Conservation (phyloP, 768 basidiomycete species). For the Roridomyces roridus region DNA sequence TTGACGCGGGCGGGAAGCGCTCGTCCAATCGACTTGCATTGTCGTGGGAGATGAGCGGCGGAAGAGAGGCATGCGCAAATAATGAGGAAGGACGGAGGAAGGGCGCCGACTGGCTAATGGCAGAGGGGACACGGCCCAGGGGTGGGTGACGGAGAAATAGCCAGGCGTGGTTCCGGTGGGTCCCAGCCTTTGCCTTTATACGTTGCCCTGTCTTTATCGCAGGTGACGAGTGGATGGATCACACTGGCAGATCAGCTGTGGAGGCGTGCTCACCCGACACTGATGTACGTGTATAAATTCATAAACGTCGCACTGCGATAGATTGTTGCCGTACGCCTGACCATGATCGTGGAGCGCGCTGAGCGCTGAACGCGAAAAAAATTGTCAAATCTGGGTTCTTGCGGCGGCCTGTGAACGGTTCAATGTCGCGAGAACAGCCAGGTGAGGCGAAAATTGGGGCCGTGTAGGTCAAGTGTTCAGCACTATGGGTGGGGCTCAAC, state of each 20-base stretch:
- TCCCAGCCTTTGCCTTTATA: slow-evolving; percentile 11
- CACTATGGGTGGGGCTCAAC: no score
- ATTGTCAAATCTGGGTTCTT: neutral
- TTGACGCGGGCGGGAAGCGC: neutral
- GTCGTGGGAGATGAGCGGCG: no score
- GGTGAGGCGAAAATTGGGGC: no score
- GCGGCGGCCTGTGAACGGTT: no score
- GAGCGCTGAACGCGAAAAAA: no score
- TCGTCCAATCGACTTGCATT: no score
- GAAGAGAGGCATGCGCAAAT: no score
- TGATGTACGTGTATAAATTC: slow-evolving; percentile 16
- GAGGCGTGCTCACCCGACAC: slow-evolving; percentile 18
- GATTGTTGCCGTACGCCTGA: slow-evolving; percentile 16
- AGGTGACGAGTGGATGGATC: slow-evolving; percentile 20
- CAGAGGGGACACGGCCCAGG: neutral
- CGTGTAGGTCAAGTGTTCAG: no score
- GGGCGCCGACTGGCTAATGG: no score
- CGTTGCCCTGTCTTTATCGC: slow-evolving; percentile 17
- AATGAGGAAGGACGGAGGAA: no score
- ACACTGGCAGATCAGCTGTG: slow-evolving; percentile 26
- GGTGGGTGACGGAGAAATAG: slow-evolving; percentile 7
- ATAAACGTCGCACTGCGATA: neutral
- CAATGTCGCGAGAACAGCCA: no score
- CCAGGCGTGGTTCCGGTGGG: neutral
- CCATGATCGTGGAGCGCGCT: slow-evolving; percentile 11